Conservation (phyloP, 306 rosid species). For the Cucurbita argyrosperma region DNA sequence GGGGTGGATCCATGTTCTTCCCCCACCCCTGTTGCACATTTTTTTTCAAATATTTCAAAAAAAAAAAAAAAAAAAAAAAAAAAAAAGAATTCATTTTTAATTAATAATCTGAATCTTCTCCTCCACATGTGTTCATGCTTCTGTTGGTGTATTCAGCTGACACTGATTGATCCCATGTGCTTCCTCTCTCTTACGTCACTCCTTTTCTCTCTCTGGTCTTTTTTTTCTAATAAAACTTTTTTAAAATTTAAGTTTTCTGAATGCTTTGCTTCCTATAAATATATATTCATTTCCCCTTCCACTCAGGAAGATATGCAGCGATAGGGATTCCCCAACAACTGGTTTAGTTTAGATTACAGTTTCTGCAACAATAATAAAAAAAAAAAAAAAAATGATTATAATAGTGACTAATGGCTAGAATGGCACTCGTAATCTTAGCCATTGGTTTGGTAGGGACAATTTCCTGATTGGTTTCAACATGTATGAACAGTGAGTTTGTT, state of each 20-base stretch:
- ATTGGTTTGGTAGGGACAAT: constrained; percentile 4
- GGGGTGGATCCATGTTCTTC: constrained; percentile 51
- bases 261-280: neutral
- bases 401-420: constrained; percentile 22
- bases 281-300: constrained; percentile 14
- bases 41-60: neutral
- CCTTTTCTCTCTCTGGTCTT: neutral
- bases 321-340: constrained; percentile 57
- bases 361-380: neutral
- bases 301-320: constrained; percentile 27
- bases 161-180: constrained; percentile 48
- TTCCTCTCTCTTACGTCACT: constrained; percentile 30
- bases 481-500: neutral
- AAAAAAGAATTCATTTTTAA: neutral
- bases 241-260: neutral
- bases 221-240: neutral
- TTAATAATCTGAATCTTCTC: constrained; percentile 32
- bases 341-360: constrained; percentile 19
- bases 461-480: neutral
- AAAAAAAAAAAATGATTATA: neutral
- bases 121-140: constrained; percentile 40
- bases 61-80: neutral
- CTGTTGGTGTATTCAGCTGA: constrained; percentile 30
- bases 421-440: neutral
- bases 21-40: neutral